Evolutionary conservation across 2,329 filamentous ascomycete species (phyloP), one percentile per base, ranked within the genome.

Genomic region (Lasiodiplodia citricola): DNA sequence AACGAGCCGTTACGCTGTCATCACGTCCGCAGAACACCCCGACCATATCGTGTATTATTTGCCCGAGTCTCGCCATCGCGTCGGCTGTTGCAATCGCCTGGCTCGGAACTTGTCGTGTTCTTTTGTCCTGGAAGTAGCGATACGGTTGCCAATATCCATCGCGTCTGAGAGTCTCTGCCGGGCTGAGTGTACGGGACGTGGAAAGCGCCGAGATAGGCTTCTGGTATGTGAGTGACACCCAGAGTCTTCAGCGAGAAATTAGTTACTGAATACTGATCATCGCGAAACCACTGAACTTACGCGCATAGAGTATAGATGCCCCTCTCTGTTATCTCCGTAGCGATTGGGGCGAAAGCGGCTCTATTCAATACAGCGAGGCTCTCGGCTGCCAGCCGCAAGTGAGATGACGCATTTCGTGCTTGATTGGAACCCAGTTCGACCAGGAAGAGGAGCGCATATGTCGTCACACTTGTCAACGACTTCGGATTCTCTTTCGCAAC

Each of bases 361-460:
- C 18, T 52, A 47, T 70, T 37, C 16, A 71, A 41, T 6, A 55
- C 16, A 5, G 31, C 58, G 13, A 74, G 11, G 13, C 71, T 70
- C 23, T 74, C 73, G 18, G 70, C 69, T 2, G 74, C 72, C 37
- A 73, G 56, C 1, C 71, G 67, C 8, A 77, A 68, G 60, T 76
- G 75, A 2, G 72, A 73, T 6, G 70, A 68, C 2, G 74, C 75
- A 41, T 70, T 74, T 28, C 73, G 71, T 21, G 74, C 73, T 57
- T 73, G 70, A 14, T 72, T 72, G 16, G 63, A 67, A 50, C 73
- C 72, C 31, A 75, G 41, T 31, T 76, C 74, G 51, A 74, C 74
- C 3, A 77, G 68, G 62, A 74, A 77, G 66, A 77, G 70, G 41
- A 77, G 69, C 21, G 74, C 74, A 57, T 76, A 75, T 5, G 74